Conservation (phyloP, 768 basidiomycete genomes). For the Dacryopinax spathularia region DNA sequence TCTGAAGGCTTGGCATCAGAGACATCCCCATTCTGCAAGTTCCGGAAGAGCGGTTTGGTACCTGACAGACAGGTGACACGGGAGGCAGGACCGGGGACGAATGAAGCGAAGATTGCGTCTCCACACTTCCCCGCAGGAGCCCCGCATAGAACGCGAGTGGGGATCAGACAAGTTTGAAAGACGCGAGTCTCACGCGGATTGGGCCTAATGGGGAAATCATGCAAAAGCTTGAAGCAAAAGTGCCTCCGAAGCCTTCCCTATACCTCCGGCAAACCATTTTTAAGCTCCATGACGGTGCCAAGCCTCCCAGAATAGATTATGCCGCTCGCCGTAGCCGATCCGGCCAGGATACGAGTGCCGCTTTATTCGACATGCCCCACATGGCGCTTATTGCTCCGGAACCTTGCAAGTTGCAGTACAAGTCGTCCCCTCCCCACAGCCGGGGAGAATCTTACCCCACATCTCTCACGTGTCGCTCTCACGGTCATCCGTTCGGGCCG, state of each 20-base stretch:
- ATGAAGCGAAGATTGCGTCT: not conserved
- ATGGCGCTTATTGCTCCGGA: not conserved
- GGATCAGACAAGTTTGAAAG: not conserved
- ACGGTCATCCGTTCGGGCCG: not conserved
- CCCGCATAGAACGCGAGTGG: not conserved
- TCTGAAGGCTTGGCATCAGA: not conserved
- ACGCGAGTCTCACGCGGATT: not conserved
- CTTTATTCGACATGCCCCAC: not conserved
- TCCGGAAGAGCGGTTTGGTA: not conserved
- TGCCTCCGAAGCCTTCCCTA: too few species aligned
- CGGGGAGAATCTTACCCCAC: not conserved
- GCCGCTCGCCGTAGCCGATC: not conserved
- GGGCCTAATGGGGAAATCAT: not conserved
- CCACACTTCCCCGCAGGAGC: not conserved
- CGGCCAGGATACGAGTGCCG: not conserved
- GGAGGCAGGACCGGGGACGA: not conserved
- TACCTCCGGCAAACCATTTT: not conserved
- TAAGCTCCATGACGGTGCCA: constrained; percentile 4
- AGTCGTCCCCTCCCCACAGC: not conserved
- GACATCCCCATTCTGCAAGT: constrained; percentile 3
- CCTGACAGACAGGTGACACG: constrained; percentile 1
- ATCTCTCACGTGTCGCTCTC: not conserved
- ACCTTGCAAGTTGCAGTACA: not conserved
- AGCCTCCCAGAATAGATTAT: not conserved
- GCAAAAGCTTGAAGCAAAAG: not conserved